phyloP scores from a whole-genome alignment of 2,329 filamentous ascomycete species.

The Talaromyces sp. region DNA sequence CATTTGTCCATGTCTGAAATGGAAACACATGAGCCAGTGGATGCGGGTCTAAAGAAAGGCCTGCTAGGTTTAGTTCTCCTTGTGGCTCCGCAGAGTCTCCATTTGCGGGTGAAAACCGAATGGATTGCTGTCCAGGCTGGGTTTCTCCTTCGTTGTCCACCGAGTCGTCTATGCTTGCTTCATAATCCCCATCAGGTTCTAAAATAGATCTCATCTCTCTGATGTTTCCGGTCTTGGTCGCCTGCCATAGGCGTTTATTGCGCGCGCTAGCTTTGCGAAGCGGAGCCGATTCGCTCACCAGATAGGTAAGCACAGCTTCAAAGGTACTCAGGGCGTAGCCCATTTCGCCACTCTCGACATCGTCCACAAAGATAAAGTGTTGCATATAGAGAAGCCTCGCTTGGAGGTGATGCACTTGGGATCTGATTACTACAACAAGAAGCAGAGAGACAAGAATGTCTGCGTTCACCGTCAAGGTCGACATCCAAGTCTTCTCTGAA shows the following conservation, averaged over 20 bases:
- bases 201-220: slow-evolving; percentile 71
- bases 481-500: slow-evolving; percentile 47
- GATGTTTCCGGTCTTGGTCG: slow-evolving; percentile 71
- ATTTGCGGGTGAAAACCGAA: slow-evolving; percentile 19
- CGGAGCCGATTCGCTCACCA: slow-evolving; percentile 74
- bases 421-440: slow-evolving; percentile 85
- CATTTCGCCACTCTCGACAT: slow-evolving; percentile 93
- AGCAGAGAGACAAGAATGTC: slow-evolving; percentile 90
- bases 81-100: slow-evolving; percentile 17
- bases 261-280: slow-evolving; percentile 78
- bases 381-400: slow-evolving; percentile 91
- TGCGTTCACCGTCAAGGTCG: slow-evolving; percentile 67
- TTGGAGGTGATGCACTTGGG: slow-evolving; percentile 80
- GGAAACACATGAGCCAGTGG: slow-evolving; percentile 81
- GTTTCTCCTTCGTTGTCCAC: slow-evolving; percentile 22
- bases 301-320: slow-evolving; percentile 86
- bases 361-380: slow-evolving; percentile 95
- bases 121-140: slow-evolving; percentile 18
- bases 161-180: slow-evolving; percentile 41
- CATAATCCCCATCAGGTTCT: slow-evolving; percentile 60
- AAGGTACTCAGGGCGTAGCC: slow-evolving; percentile 95
- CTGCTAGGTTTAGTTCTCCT: slow-evolving; percentile 13
- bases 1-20: slow-evolving; percentile 62
- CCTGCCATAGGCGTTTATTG: slow-evolving; percentile 85
- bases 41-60: slow-evolving; percentile 23